Base-by-base conservation (phyloP, 306 rosid genomes). In the Benincasa hispida region DNA sequence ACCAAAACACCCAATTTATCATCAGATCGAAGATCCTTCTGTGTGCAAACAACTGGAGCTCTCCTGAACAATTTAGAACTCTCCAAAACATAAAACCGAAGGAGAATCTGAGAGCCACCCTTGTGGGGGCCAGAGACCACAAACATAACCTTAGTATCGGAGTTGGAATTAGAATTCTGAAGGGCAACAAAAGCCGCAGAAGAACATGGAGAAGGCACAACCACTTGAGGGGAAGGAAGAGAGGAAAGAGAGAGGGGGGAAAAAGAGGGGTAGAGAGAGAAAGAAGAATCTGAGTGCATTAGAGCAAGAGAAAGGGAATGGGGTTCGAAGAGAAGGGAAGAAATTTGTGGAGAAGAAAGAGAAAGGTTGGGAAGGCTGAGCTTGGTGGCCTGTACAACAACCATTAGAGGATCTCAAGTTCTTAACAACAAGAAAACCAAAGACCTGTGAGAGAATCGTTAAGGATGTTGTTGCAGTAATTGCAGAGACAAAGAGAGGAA, bases 301-400 rank as follows among this genome's bases (percentile, higher is more conserved):
- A 93, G 93, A 62, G 98, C 91, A 14, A 91, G 92, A 21, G 97
- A 88, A 55, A 80, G 92, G 21, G 97, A 90, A 67, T 67, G 54
- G 63, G 97, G 91, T 48, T 93, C 98, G 66, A 90, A 91, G 84
- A 86, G 92, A 63, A 91, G 55, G 22, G 97, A 89, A 76, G 89
- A 48, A 32, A 86, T 69, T 80, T 59, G 79, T 2, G 87, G 85
- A 13, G 92, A 86, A 6, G 87, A 85, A 80, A 88, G 84, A 39
- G 91, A 86, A 24, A 83, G 82, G 76, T 73, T 79, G 48, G 88
- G 87, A 51, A 87, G 87, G 68, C 45, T 77, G 81, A 85, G 86
- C 87, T 84, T 79, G 37, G 87, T 78, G 57, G 87, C 90, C 77
- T 84, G 83, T 53, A 85, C 81, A 70, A 77, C 76, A 67, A 85